These are phyloP conservation scores for Leccinum rimulosum DNA, from an alignment of 768 basidiomycete genomes.

Conservation along the genomic window DNA sequence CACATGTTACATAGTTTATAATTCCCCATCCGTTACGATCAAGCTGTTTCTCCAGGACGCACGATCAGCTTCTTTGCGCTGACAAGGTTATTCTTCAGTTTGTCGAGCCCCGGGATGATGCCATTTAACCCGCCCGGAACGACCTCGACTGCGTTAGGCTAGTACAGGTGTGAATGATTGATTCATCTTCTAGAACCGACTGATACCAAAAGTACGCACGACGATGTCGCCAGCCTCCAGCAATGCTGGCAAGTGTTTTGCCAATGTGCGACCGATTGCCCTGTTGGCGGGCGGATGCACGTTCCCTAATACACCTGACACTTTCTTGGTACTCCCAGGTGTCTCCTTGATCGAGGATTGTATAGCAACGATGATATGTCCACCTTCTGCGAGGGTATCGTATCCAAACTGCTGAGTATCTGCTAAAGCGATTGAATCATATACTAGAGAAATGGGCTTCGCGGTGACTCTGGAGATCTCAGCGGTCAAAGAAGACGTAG, in stretches of 20 bases:
- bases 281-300: constrained; percentile 12
- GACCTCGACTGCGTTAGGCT: constrained; percentile 25
- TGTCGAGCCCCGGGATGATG: constrained; percentile 33
- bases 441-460: constrained; percentile 11
- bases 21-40: no score
- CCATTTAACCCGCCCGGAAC: constrained; percentile 39
- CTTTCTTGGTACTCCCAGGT: constrained; percentile 16
- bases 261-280: constrained; percentile 13
- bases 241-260: constrained; percentile 8
- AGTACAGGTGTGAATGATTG: not conserved
- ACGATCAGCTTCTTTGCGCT: constrained; percentile 33
- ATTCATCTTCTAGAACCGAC: not conserved
- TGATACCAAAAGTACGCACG: constrained; percentile 3
- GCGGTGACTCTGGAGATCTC: constrained; percentile 15
- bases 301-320: constrained; percentile 10
- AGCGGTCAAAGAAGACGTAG: constrained; percentile 14
- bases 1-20: no score
- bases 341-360: constrained; percentile 8
- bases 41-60: constrained; percentile 32
- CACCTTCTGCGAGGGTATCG: constrained; percentile 31
- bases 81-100: constrained; percentile 34
- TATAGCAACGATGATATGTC: constrained; percentile 22
- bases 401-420: constrained; percentile 36
- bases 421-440: constrained; percentile 27
- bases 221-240: constrained; percentile 17